Conservation (phyloP, 176 grass and related monocot genomes). For the Phragmites australis region DNA sequence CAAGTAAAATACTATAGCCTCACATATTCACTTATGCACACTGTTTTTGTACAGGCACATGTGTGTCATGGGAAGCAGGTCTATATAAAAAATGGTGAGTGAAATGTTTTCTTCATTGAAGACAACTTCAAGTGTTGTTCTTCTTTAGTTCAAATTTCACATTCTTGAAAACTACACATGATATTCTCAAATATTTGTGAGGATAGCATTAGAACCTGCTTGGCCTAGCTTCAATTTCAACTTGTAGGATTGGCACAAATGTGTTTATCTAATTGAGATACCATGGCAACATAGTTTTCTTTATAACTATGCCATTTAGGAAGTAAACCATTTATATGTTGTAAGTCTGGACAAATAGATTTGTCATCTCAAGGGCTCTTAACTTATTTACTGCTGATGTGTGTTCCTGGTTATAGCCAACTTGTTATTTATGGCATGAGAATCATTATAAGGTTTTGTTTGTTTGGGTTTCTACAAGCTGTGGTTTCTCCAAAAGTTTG, state of each 20-base stretch:
- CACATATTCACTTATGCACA: neutral
- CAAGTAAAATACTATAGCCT: neutral
- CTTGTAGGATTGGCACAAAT: neutral
- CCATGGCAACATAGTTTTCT: neutral
- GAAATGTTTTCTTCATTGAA: slow-evolving; percentile 10
- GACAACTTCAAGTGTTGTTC: neutral
- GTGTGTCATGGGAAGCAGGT: slow-evolving; percentile 80
- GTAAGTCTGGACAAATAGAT: neutral
- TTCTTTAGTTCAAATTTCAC: slow-evolving; percentile 8
- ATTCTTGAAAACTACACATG: neutral
- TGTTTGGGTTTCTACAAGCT: too few species aligned
- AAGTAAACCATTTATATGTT: neutral
- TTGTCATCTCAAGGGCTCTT: neutral
- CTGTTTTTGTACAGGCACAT: slow-evolving; percentile 69
- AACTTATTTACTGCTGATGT: neutral
- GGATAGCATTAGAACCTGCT: neutral
- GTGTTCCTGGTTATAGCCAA: neutral
- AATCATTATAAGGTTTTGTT: too few species aligned
- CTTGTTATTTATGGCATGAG: slow-evolving; percentile 14
- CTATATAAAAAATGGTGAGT: slow-evolving; percentile 93
- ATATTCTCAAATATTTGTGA: neutral
- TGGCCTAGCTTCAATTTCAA: slow-evolving; percentile 2
- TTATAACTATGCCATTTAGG: neutral
- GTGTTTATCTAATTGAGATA: neutral
- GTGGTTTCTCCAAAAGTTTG: too few species aligned